A percentile compares a stretch with the other conserved stretches of the same genome.
phyloP scores from a whole-genome alignment of 2,329 filamentous ascomycete genomes.

The Diatrype stigma region DNA sequence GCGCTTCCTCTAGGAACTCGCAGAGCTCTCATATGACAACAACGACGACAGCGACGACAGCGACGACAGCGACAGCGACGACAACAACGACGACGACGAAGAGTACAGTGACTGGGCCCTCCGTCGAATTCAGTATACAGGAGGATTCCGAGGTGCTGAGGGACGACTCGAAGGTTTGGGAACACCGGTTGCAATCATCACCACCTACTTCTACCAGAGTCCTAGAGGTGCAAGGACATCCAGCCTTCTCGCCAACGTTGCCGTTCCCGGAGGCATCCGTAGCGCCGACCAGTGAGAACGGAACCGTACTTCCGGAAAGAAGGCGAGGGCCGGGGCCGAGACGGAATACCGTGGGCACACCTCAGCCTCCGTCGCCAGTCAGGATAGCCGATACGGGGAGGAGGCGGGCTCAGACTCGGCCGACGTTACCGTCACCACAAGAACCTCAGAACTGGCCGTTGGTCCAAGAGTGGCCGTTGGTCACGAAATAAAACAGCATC shows the following conservation, averaged over 20 bases:
- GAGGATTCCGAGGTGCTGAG: slow-evolving; percentile 22
- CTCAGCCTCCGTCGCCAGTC: slow-evolving; percentile 4
- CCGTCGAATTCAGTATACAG: slow-evolving; percentile 7
- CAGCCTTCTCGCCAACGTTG: slow-evolving; percentile 17
- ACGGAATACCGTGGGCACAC: background rate
- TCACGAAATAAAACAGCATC: no score
- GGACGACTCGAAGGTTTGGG: slow-evolving; percentile 36
- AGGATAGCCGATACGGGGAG: background rate
- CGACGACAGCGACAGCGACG: slow-evolving; percentile 5
- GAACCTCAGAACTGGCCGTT: background rate
- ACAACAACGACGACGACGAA: slow-evolving; percentile 1
- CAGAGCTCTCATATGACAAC: slow-evolving; percentile 6
- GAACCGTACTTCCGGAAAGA: background rate
- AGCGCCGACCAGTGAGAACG: background rate
- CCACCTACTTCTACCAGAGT: slow-evolving; percentile 18
- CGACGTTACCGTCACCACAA: background rate
- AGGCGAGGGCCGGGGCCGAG: no score
- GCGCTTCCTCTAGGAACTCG: slow-evolving; percentile 14
- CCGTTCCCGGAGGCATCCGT: slow-evolving; percentile 7
- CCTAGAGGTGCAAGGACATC: slow-evolving; percentile 17
- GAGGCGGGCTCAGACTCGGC: background rate
- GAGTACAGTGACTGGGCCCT: no score
- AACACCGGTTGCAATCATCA: slow-evolving; percentile 30
- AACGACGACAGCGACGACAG: slow-evolving; percentile 3
- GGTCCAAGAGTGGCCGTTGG: no score